Evolutionary conservation across 1,284 basidiomycete genomes (phyloP), one percentile per base, ranked within the genome.

Genomic region (Moniliella sp.): DNA sequence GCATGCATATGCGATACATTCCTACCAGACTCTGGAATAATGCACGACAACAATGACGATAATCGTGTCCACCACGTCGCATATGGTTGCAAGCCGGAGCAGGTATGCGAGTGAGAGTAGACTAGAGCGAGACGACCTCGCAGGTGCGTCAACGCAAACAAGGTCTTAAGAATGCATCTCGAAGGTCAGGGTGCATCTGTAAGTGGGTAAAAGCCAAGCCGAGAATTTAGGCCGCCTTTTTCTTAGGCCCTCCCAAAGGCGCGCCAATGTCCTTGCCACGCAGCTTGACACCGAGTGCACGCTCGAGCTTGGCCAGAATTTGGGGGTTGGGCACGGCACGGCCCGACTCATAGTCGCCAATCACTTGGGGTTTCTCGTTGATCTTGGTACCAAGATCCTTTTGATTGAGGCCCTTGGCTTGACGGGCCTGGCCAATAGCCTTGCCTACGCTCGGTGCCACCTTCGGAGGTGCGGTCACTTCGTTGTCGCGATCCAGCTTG

Each of bases 301-400:
- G 72, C 67, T 97, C 88, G 49, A 94, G 73, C 70, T 94, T 94
- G 43, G 70, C 70, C 17, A 97, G 70, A 47, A 97, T 75, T 57
- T 82, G 78, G 27, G 80, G 68, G 62, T 79, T 86, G 25, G 88
- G 88, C 19, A 81, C 73, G 15, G 86, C 88, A 61, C 75, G 78
- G 72, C 69, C 65, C 10, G 31, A 33, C 44, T 91, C 83, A 62
- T 91, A 86, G 48, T 93, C 86, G 59, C 79, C 76, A 18, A 86
- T 66, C 28, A 86, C 69, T 27, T 77, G 76, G 19, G 74, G 75
- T 62, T 83, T 83, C 67, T 84, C 79, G 61, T 86, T 88, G 57
- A 83, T 73, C 67, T 78, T 79, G 61, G 78, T 77, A 4, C 83
- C 91, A 15, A 94, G 67, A 39, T 94, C 88, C 65, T 91, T 93